Base-by-base conservation (phyloP, 2,329 filamentous ascomycete genomes). In the Botrytis porri region DNA sequence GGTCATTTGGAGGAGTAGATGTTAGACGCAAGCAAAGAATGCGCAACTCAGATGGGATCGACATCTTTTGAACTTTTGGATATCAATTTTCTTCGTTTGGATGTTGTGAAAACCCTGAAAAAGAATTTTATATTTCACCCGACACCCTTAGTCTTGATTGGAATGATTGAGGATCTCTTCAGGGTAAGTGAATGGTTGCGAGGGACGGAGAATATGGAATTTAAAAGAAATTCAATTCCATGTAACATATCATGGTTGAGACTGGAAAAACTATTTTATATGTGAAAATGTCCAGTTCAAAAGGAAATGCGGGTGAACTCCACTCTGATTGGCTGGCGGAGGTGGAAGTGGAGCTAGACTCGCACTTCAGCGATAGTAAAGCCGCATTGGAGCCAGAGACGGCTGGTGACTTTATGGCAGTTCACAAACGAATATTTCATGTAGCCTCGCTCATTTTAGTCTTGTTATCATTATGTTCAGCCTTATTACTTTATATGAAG, bases 11-110 rank as follows among this genome's bases (percentile, higher is more conserved):
- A 0, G 92, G 86, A 18, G 92, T 91, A 1, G 92, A 90, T 1
- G 90, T 90, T 76, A 98, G 85, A 76, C 90, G 89, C 74, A 89
- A 88, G 78, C 89, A 92, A 62, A 94, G 84, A 67, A 90, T 87
- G 74, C 87, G 86, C 25, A 93, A 84, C 77, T 91, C 89, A 59
- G 89, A 84, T 9, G 86, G 86, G 48, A 80, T 75, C 73, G 78
- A 81, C 80, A 81, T 81, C 43, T 51, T 32, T 41, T 39, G 35
- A 51, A 45, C 3, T 43, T 10, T 39, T 32, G 48, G 18, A n/a
- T 29, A 5, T 22, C 32, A 29, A 35, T 25, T 41, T 45, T 45
- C 20, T 20, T 14, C 14, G 22, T 64, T 29, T 57, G n/a, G 62
- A 25, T 45, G 29, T 64, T 43, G 18, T 43, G 62, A 54, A 67